phyloP scores from a whole-genome alignment of 768 basidiomycete species.

The Leccinum obscurum region DNA sequence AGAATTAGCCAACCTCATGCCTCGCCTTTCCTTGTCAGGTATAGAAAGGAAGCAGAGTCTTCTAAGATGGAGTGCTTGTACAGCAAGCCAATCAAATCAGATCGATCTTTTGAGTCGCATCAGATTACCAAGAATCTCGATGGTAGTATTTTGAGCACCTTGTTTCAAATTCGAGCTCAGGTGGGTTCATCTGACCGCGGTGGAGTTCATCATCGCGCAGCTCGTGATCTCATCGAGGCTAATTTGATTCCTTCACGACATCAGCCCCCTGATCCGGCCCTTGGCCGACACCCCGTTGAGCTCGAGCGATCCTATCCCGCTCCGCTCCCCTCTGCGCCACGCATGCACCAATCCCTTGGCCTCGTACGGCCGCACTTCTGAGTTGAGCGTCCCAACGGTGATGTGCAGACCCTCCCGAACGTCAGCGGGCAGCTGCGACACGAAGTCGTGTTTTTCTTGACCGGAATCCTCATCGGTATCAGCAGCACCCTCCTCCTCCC shows the following conservation, averaged over 20 bases:
- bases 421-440: conserved; percentile 46
- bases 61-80: too few species aligned
- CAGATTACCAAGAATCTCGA: too few species aligned
- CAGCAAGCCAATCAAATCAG: too few species aligned
- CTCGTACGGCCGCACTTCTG: conserved; percentile 61
- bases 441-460: conserved; percentile 46
- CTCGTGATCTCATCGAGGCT: neutral
- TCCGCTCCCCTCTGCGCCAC: conserved; percentile 44
- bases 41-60: too few species aligned
- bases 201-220: neutral
- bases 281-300: conserved; percentile 28
- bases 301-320: conserved; percentile 28
- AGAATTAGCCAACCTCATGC: too few species aligned
- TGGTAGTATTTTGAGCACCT: too few species aligned
- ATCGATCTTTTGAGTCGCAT: too few species aligned
- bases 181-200: neutral
- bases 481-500: conserved; percentile 47
- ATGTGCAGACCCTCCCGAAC: conserved; percentile 67
- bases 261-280: conserved; percentile 35
- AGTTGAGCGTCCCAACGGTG: conserved; percentile 74
- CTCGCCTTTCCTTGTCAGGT: too few species aligned
- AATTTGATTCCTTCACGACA: conserved; percentile 1
- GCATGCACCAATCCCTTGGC: conserved; percentile 62
- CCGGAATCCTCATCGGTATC: conserved; percentile 29
- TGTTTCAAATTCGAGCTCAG: too few species aligned